Evolutionary conservation across 192 early-diverging fungal genomes (phyloP).

Genomic region (Coemansia erecta): DNA sequence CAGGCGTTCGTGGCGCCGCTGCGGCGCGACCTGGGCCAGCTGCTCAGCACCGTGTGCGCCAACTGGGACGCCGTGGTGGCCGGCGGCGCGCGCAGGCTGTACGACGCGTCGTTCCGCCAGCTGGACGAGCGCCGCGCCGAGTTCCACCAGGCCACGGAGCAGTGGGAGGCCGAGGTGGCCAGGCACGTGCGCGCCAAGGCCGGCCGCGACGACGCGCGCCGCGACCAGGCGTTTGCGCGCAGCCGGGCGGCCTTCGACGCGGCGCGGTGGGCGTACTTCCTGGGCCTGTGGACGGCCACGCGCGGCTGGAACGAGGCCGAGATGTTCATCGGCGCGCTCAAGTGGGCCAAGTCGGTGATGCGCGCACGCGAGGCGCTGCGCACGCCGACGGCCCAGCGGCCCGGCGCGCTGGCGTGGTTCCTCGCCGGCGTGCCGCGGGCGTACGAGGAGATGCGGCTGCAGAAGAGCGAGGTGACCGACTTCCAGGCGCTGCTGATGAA

Average conservation of each 20-base stretch:
- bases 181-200: conserved; percentile 37
- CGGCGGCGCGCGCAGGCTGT: conserved; percentile 20
- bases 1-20: conserved; percentile 27
- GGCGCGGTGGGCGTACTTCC: conserved; percentile 45
- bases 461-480: conserved; percentile 40
- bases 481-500: conserved; percentile 48
- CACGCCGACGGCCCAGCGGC: background rate
- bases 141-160: conserved; percentile 29
- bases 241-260: conserved; percentile 25
- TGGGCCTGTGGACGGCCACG: conserved; percentile 42
- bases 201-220: conserved; percentile 20
- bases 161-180: conserved; percentile 37
- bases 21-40: conserved; percentile 26
- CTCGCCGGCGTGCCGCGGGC: conserved; percentile 18
- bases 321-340: conserved; percentile 40
- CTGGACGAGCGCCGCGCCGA: conserved; percentile 42
- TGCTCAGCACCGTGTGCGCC: conserved; percentile 38
- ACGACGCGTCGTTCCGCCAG: conserved; percentile 33
- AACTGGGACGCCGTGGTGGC: conserved; percentile 48
- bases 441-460: conserved; percentile 33
- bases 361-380: conserved; percentile 15
- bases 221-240: conserved; percentile 35
- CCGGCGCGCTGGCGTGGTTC: conserved; percentile 21
- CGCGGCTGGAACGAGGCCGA: conserved; percentile 45
- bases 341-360: conserved; percentile 42